Conservation (phyloP, 2,329 filamentous ascomycete genomes). For the Fusarium paranaense region DNA sequence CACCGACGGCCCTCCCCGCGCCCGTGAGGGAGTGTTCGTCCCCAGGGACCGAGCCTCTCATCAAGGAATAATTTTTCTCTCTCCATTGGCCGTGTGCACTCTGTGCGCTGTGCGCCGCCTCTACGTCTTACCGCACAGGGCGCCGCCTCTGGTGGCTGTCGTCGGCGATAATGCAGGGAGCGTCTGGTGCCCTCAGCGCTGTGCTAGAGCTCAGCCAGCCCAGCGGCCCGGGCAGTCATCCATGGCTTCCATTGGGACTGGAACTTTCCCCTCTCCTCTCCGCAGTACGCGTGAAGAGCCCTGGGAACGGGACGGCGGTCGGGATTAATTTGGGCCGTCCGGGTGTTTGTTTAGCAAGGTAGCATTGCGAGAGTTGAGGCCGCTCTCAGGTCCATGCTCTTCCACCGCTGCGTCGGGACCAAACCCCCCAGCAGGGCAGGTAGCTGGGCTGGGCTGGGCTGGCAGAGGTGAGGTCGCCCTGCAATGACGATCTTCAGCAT, state of each 20-base stretch:
- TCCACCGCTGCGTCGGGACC: constrained; percentile 39
- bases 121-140: constrained; percentile 4
- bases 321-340: constrained; percentile 18
- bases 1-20: constrained; percentile 12
- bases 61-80: neutral
- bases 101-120: constrained; percentile 12
- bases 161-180: constrained; percentile 16
- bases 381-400: constrained; percentile 38
- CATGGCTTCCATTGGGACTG: neutral
- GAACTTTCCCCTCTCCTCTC: constrained; percentile 7
- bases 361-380: constrained; percentile 1
- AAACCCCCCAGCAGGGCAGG: neutral
- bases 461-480: neutral
- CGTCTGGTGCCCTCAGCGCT: constrained; percentile 26
- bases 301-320: constrained; percentile 31
- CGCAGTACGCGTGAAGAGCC: neutral
- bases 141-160: neutral
- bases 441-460: neutral
- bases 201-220: constrained; percentile 6
- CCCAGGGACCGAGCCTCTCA: neutral
- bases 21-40: neutral
- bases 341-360: constrained; percentile 11
- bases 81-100: neutral
- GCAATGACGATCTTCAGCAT: constrained; percentile 31
- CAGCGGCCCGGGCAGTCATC: constrained; percentile 16